Evolutionary conservation across 345 rosid species (phyloP).

Genomic region (Arabis alpina): DNA sequence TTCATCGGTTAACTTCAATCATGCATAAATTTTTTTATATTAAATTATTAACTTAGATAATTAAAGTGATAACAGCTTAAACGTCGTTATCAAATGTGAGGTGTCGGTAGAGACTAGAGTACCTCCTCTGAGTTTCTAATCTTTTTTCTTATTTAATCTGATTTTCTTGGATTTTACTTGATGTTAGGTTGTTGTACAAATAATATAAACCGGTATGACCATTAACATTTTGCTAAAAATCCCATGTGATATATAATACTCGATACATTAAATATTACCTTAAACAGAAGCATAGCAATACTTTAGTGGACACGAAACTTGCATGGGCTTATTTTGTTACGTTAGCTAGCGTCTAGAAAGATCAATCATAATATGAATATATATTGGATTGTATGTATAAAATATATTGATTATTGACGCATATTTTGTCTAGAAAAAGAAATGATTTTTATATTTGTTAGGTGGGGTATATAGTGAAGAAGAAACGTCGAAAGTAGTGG

Average conservation of each 20-base stretch:
- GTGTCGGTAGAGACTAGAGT: neutral
- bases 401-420: slow-evolving; percentile 13
- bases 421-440: neutral
- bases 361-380: neutral
- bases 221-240: neutral
- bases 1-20: neutral
- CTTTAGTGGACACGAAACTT: slow-evolving; percentile 19
- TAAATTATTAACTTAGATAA: neutral
- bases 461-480: slow-evolving; percentile 16
- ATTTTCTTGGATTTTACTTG: neutral
- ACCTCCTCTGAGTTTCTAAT: too few relatives aligned
- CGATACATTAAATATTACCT: neutral
- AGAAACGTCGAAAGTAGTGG: slow-evolving; percentile 41
- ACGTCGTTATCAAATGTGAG: slow-evolving; percentile 24
- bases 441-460: slow-evolving; percentile 8
- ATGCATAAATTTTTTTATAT: neutral
- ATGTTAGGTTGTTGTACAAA: slow-evolving; percentile 5
- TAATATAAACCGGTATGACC: slow-evolving; percentile 3
- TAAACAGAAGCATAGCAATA: slow-evolving; percentile 10
- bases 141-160: slow-evolving; percentile 1
- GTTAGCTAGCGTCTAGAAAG: slow-evolving; percentile 3
- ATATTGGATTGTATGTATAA: neutral
- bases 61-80: slow-evolving; percentile 1
- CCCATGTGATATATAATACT: neutral
- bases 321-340: slow-evolving; percentile 3